Conservation (phyloP, 352 stramenopile species). For the Sclerospora graminicola region DNA sequence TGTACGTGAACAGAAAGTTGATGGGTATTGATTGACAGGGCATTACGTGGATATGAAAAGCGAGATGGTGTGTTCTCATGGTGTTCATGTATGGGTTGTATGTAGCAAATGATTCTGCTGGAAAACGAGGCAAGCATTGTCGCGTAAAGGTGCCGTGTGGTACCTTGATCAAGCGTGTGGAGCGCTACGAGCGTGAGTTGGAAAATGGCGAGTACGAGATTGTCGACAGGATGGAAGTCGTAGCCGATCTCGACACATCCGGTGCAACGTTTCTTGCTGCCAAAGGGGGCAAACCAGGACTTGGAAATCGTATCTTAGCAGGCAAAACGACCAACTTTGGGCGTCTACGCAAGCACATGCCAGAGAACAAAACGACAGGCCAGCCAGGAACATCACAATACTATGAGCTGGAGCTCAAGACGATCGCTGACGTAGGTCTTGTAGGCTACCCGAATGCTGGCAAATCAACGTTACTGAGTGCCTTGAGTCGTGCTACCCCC, state of each 20-base stretch:
- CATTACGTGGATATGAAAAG: neutral
- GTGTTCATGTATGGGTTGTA: too few species aligned
- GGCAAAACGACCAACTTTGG: constrained; percentile 78
- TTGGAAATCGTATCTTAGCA: constrained; percentile 79
- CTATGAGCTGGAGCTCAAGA: constrained; percentile 96
- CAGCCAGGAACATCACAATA: constrained; percentile 90
- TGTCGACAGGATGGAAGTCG: constrained; percentile 63
- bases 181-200: constrained; percentile 65
- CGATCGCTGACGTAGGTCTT: constrained; percentile 96
- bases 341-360: constrained; percentile 77
- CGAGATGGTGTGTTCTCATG: too few species aligned
- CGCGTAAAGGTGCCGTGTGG: constrained; percentile 77
- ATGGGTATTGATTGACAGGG: neutral
- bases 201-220: constrained; percentile 74
- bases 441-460: constrained; percentile 99
- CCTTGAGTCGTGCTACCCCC: constrained; percentile 87
- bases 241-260: constrained; percentile 69
- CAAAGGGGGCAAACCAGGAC: constrained; percentile 68
- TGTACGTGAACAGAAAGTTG: constrained; percentile 32
- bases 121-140: constrained; percentile 68
- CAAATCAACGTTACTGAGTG: constrained; percentile 93
- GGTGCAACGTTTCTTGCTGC: constrained; percentile 66
- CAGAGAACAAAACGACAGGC: constrained; percentile 70
- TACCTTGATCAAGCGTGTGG: constrained; percentile 81
- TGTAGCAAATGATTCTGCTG: constrained; percentile 68